These are phyloP conservation scores for Dictyophora rubrovolvata DNA, from an alignment of 768 basidiomycete species.

Conservation along the genomic window DNA sequence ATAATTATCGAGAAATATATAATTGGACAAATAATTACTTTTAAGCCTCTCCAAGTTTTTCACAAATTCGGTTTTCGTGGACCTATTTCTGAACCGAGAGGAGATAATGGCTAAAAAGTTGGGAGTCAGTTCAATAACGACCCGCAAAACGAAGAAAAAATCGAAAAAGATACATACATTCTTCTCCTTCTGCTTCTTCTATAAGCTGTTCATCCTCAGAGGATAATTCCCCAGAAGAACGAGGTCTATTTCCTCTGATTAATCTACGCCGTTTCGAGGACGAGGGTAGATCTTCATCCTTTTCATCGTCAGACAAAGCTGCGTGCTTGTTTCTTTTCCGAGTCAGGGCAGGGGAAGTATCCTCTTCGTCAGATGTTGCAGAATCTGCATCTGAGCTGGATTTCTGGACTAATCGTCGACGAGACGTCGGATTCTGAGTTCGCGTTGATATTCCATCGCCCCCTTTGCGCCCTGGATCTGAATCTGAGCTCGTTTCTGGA, in stretches of 20 bases:
- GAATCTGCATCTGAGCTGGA: neutral
- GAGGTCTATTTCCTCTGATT: neutral
- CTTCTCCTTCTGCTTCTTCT: constrained; percentile 23
- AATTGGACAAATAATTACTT: constrained; percentile 27
- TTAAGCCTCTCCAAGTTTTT: constrained; percentile 56
- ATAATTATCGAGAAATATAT: neutral
- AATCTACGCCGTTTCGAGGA: neutral
- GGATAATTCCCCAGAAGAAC: constrained; percentile 8
- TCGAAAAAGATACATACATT: neutral
- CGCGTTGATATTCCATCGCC: too few relatives aligned
- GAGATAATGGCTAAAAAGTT: constrained; percentile 46
- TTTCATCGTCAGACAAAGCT: neutral
- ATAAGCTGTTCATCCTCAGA: constrained; percentile 35
- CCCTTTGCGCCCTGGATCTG: too few relatives aligned
- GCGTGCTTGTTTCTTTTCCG: neutral
- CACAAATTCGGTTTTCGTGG: constrained; percentile 51
- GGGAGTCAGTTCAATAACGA: neutral
- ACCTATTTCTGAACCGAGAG: constrained; percentile 49
- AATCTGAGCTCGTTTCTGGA: too few relatives aligned
- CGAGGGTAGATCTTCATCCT: neutral
- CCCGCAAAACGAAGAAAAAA: neutral
- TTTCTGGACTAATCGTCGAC: neutral
- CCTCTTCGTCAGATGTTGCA: neutral
- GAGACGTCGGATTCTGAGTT: too few relatives aligned
- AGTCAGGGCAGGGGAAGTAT: neutral